phyloP scores from a whole-genome alignment of 805 yeast genomes.

The Metschnikowia bowlesiae region DNA sequence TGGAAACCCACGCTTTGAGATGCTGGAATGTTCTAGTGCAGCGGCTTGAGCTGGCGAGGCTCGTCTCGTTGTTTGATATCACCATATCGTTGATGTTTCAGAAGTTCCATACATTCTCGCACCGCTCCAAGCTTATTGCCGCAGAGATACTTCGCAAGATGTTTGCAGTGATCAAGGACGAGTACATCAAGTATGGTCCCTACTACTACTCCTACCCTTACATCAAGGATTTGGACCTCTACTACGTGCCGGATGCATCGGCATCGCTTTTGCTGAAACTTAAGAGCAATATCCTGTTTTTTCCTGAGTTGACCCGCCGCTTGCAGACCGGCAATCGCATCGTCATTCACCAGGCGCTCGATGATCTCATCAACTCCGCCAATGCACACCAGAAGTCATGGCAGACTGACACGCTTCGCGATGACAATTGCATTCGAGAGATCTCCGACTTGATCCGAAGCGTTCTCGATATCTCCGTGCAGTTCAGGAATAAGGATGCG shows the following conservation, averaged over 20 bases:
- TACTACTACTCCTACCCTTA: slow-evolving; percentile 53
- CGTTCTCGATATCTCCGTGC: slow-evolving; percentile 52
- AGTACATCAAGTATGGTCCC: slow-evolving; percentile 42
- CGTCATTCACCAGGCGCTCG: slow-evolving; percentile 68
- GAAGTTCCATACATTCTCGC: slow-evolving; percentile 52
- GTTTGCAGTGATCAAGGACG: slow-evolving; percentile 28
- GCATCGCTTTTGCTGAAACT: slow-evolving; percentile 29
- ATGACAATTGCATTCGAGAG: slow-evolving; percentile 22
- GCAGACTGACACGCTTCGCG: slow-evolving; percentile 40
- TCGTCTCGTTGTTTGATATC: slow-evolving; percentile 67
- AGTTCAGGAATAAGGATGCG: slow-evolving; percentile 45
- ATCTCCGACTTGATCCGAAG: slow-evolving; percentile 48
- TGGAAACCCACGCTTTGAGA: slow-evolving; percentile 57
- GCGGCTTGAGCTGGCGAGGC: slow-evolving; percentile 50
- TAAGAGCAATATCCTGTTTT: slow-evolving; percentile 30
- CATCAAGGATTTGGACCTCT: slow-evolving; percentile 19
- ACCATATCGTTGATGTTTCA: slow-evolving; percentile 71
- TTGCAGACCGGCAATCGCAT: slow-evolving; percentile 59
- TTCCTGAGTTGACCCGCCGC: slow-evolving; percentile 52
- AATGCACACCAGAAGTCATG: slow-evolving; percentile 46
- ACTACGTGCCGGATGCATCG: slow-evolving; percentile 19
- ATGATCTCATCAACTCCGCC: slow-evolving; percentile 55
- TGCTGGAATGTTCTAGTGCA: slow-evolving; percentile 65
- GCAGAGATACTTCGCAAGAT: slow-evolving; percentile 43
- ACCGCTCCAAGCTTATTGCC: slow-evolving; percentile 47